Evolutionary conservation across 2,329 filamentous ascomycete species (phyloP), one percentile per base, ranked within the genome.

Genomic region (Stachybotrys echinatus): DNA sequence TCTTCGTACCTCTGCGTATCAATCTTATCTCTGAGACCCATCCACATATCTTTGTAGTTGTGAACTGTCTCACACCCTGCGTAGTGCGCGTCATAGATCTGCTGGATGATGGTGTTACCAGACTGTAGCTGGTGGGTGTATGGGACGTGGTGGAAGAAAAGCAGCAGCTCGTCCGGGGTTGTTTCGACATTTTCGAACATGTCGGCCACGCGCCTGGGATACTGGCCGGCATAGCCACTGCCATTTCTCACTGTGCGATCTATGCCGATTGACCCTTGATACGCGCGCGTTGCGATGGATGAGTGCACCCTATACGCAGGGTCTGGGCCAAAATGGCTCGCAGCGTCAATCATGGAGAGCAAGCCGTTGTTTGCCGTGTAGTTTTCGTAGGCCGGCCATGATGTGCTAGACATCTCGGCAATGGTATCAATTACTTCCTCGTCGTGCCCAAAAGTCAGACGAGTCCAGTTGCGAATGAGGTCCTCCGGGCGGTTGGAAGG

Each of bases 61-160:
- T 87, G 81, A 0, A 80, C 84, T 1, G 74, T 78, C 18, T 73
- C 74, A 5, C 82, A 77, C 6, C 81, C 81, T 6, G 66, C 64
- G 54, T 85, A 84, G 53, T 85, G 81, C 1, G 80, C 79, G 52
- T 85, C 76, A 58, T 85, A 85, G 61, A 85, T 83, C 58, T 84
- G 79, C 57, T 85, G 81, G 47, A 84, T 84, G 3, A 89, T 82
- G 0, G 84, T 85, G 63, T 84, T 80, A 10, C 83, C 82, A 1
- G 77, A 80, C 8, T 81, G 73, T 2, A 89, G 74, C 6, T 62
- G 65, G 40, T 85, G 79, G 0, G 81, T 86, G 61, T 87, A 89
- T 4, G 77, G 76, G 0, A 89, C 83, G 59, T 89, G 86, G 62
- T 89, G 86, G 66, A 89, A 89, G 85, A 85, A 89, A 2, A 89